phyloP scores from a whole-genome alignment of 345 rosid species.

The Pugionium dolabratum region DNA sequence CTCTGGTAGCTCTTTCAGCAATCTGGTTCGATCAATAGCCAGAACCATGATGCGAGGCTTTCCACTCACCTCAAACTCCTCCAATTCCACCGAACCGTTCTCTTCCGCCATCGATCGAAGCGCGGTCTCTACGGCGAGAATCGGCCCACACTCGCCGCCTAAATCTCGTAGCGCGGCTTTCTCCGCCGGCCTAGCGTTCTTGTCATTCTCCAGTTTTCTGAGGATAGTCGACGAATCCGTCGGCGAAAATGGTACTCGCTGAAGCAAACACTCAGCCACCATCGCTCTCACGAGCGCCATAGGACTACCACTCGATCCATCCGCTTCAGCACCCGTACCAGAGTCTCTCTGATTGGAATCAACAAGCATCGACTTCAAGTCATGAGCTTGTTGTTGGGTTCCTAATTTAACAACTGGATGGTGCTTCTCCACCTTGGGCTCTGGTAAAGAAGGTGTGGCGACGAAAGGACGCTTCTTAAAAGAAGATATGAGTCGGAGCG shows the following conservation, averaged over 20 bases:
- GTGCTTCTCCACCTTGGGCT: conserved; percentile 44
- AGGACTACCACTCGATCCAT: conserved; percentile 59
- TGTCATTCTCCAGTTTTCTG: conserved; percentile 90
- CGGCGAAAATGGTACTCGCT: conserved; percentile 70
- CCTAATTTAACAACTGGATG: conserved; percentile 22
- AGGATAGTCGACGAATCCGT: conserved; percentile 78
- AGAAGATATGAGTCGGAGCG: conserved; percentile 68
- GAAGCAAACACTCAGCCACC: conserved; percentile 88
- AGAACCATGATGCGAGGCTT: conserved; percentile 82
- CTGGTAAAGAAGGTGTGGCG: conserved; percentile 71
- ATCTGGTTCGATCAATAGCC: conserved; percentile 68
- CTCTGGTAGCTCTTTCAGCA: conserved; percentile 80
- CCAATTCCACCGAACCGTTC: conserved; percentile 74
- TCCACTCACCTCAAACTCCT: conserved; percentile 81
- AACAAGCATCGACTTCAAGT: conserved; percentile 29
- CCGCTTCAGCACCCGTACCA: conserved; percentile 25
- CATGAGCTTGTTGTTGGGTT: conserved; percentile 27
- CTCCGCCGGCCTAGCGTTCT: conserved; percentile 62
- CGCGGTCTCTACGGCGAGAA: conserved; percentile 80
- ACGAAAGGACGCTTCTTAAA: conserved; percentile 66
- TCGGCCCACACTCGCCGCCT: conserved; percentile 82
- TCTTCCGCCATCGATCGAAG: conserved; percentile 85
- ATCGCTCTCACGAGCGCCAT: conserved; percentile 68
- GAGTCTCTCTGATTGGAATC: conserved; percentile 34
- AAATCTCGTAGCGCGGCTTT: conserved; percentile 75